Conservation (phyloP, 164 flowering plant genomes). For the Saururus chinensis region DNA sequence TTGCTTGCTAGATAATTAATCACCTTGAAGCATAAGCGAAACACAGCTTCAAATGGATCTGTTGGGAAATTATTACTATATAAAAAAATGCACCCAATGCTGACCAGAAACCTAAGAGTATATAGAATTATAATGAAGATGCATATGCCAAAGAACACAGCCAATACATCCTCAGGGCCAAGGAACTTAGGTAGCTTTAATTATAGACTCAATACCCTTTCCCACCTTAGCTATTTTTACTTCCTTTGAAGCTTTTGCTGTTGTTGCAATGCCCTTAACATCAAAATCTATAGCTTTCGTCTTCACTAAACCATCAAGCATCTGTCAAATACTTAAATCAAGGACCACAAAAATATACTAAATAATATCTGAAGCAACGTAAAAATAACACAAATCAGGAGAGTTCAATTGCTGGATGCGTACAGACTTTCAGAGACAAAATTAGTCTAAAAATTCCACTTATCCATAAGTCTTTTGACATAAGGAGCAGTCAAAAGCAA, state of each 20-base stretch:
- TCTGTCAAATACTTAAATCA: conserved; percentile 29
- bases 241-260: conserved; percentile 70
- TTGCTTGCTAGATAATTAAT: no score
- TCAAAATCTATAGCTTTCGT: conserved; percentile 79
- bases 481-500: no score
- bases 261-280: conserved; percentile 56
- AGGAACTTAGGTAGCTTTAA: conserved; percentile 10
- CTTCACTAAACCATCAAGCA: conserved; percentile 79
- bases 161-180: background rate
- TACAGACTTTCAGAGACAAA: no score
- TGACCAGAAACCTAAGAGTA: no score
- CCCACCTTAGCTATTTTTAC: conserved; percentile 76
- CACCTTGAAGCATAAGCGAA: no score
- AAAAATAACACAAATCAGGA: background rate
- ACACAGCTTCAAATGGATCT: no score
- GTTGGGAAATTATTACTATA: no score
- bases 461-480: no score
- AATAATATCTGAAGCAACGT: background rate
- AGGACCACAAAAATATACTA: background rate
- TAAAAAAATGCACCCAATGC: no score
- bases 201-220: conserved; percentile 60
- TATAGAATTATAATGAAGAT: no score
- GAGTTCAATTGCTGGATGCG: background rate
- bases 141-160: no score
- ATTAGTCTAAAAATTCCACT: no score